Evolutionary conservation across 164 flowering plant genomes (phyloP), one percentile per base, ranked within the genome.

Genomic region (Vitis rupestris): DNA sequence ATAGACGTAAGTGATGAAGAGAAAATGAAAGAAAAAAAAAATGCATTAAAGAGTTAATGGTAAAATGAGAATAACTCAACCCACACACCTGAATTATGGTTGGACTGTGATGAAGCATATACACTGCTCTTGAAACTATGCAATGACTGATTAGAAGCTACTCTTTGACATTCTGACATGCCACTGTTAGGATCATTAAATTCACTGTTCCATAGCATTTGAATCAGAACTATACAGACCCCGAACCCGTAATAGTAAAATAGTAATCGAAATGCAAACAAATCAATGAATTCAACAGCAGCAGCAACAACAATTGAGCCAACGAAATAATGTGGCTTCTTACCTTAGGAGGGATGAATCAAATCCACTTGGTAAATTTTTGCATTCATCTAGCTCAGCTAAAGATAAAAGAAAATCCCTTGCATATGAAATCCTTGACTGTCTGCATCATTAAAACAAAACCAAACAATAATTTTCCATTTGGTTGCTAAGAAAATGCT

Each of bases 321-420:
- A 30, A 16, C 50, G 27, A 29, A 29, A 23, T 15, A 27, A 9
- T 11, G 14, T 19, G 23, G 48, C 3, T 5, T 48, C 56, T 37
- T 55, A 76, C 75, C 69, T 14, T 10, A 71, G 59, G 63, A 67
- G 62, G 3, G 69, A 71, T 12, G 27, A 27, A 12, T 76, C 69
- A 9, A 76, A 58, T 7, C 72, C 75, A 19, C 53, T 10, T 0
- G 75, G 72, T 59, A 68, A 56, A 49, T 15, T 53, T 17, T 52
- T 67, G 54, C 75, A 63, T 4, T 15, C 3, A 67, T 71, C 72
- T 49, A 68, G 12, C 50, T 63, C 68, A 27, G 68, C 66, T 2
- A 74, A 47, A 53, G 73, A 65, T n/a, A 70, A 1, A 10, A 74
- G 70, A 70, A 61, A 59, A 8, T 70, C 73, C 61, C 70, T 65